Evolutionary conservation across 371 early-diverging fungal genomes (phyloP).

Genomic region (Mortierella sp.): DNA sequence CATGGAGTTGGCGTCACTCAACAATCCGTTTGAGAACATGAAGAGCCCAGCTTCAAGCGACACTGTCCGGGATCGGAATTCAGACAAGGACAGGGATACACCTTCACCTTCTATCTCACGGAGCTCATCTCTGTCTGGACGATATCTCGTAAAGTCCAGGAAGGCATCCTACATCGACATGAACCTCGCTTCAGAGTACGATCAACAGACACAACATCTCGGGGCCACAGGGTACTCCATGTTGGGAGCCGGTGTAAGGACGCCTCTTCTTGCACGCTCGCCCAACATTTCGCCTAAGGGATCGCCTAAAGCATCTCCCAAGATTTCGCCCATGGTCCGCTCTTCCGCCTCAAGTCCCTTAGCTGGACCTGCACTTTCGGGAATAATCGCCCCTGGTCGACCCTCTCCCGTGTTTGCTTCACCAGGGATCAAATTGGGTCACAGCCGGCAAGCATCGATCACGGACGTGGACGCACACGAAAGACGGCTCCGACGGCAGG

Average conservation of each 20-base stretch:
- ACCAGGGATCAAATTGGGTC: conserved; percentile 32
- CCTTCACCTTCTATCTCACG: conserved; percentile 53
- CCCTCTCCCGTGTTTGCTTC: conserved; percentile 34
- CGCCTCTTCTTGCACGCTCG: conserved; percentile 40
- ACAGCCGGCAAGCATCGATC: conserved; percentile 50
- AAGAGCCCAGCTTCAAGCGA: conserved; percentile 45
- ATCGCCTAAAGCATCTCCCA: conserved; percentile 52
- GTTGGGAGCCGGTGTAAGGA: conserved; percentile 31
- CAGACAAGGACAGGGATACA: conserved; percentile 49
- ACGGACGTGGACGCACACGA: conserved; percentile 58
- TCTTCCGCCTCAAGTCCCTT: conserved; percentile 55
- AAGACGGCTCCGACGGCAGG: conserved; percentile 46
- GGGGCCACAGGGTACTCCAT: conserved; percentile 25
- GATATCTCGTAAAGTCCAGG: conserved; percentile 51
- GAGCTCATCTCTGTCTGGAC: conserved; percentile 48
- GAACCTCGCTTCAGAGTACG: conserved; percentile 43
- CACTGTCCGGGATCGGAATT: conserved; percentile 38
- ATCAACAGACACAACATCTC: conserved; percentile 32
- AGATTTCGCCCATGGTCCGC: conserved; percentile 49
- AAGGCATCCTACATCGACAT: conserved; percentile 56
- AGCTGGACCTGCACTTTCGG: conserved; percentile 51
- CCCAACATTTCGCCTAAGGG: conserved; percentile 53
- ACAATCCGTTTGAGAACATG: conserved; percentile 53
- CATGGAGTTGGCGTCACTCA: conserved; percentile 44
- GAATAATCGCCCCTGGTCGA: conserved; percentile 32